phyloP scores from a whole-genome alignment of 2,329 filamentous ascomycete genomes.

The Fusarium dlaminii region DNA sequence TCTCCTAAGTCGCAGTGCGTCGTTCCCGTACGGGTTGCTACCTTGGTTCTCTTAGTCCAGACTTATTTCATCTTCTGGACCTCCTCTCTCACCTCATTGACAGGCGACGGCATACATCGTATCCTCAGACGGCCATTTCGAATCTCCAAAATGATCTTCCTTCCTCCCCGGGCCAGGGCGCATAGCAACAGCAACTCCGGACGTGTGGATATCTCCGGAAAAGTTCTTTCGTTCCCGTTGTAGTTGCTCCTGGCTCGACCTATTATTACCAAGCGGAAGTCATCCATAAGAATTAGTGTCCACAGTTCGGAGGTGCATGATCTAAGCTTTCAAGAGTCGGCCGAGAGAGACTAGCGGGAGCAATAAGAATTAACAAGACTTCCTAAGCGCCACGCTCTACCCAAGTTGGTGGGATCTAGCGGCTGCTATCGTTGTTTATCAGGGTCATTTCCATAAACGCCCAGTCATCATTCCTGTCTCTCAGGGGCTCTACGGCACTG shows the following conservation, averaged over 20 bases:
- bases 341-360: slow-evolving; percentile 13
- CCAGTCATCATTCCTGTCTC: background rate
- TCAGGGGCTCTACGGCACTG: background rate
- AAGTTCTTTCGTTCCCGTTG: slow-evolving; percentile 4
- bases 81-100: slow-evolving; percentile 24
- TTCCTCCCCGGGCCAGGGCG: slow-evolving; percentile 21
- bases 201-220: slow-evolving; percentile 10
- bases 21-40: slow-evolving; percentile 36
- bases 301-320: background rate
- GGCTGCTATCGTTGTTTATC: background rate
- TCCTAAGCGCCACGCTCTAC: slow-evolving; percentile 15
- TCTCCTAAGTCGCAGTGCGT: slow-evolving; percentile 26
- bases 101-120: slow-evolving; percentile 17
- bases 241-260: background rate
- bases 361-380: slow-evolving; percentile 6
- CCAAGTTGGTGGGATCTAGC: background rate
- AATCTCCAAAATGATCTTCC: slow-evolving; percentile 40
- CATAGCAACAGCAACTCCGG: background rate
- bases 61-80: slow-evolving; percentile 29
- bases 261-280: slow-evolving; percentile 1
- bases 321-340: slow-evolving; percentile 13
- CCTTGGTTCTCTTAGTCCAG: slow-evolving; percentile 23
- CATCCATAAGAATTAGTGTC: background rate
- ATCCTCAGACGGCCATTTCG: slow-evolving; percentile 17
- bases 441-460: background rate